Percentiles rank a stretch among this genome's conserved stretches.
Conservation (phyloP, 2,329 filamentous ascomycete species). For the Colletotrichum tamarilloi region DNA sequence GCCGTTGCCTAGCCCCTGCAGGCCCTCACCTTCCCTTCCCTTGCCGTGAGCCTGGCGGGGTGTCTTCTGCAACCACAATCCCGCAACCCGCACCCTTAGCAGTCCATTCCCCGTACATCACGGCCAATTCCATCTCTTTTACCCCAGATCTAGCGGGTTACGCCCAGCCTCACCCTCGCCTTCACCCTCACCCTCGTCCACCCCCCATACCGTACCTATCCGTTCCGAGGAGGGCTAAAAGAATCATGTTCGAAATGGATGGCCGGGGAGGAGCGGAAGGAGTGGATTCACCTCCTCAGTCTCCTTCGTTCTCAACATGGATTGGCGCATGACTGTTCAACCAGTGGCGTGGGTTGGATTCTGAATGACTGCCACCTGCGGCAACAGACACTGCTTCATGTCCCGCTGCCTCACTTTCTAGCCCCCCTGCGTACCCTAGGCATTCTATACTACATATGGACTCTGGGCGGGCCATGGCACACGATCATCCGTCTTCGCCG, state of each 20-base stretch:
- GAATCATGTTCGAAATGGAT: not conserved
- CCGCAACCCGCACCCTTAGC: not conserved
- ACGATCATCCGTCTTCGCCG: not conserved
- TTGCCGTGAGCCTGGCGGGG: not conserved
- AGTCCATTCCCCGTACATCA: not conserved
- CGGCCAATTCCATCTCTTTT: not conserved
- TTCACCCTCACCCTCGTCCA: too few species aligned
- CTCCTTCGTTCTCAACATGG: not conserved
- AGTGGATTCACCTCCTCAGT: not conserved
- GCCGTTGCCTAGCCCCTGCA: too few species aligned
- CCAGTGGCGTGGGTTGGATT: not conserved
- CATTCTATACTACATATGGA: not conserved
- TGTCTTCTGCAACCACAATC: not conserved
- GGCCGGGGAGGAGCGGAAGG: slow-evolving; percentile 1
- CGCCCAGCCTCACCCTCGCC: not conserved
- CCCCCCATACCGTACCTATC: not conserved
- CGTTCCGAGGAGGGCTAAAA: not conserved
- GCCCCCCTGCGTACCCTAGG: not conserved
- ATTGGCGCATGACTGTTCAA: not conserved
- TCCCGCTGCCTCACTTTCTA: not conserved
- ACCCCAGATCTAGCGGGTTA: slow-evolving; percentile 22
- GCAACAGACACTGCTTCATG: not conserved
- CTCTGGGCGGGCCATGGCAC: not conserved
- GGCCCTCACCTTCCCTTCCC: not conserved
- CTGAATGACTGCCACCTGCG: not conserved